Conservation (phyloP, 306 rosid species). For the Dryas octopetala region DNA sequence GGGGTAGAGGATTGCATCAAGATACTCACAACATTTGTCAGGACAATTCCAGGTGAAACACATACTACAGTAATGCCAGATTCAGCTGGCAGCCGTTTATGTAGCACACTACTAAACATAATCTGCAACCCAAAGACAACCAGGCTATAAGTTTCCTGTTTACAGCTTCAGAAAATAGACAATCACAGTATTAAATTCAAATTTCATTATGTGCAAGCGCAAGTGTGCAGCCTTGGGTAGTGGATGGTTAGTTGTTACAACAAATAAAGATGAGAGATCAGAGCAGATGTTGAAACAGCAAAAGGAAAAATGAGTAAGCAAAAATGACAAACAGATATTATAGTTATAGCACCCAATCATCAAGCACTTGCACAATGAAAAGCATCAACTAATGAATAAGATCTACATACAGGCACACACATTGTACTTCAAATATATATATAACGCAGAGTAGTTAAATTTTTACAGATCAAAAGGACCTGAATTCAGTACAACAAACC, state of each 20-base stretch:
- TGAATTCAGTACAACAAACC: neutral
- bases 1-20: neutral
- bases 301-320: neutral
- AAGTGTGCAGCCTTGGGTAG: constrained; percentile 12
- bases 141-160: neutral
- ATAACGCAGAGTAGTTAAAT: neutral
- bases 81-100: constrained; percentile 80
- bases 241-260: constrained; percentile 11
- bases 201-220: constrained; percentile 20
- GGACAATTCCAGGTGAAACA: constrained; percentile 96
- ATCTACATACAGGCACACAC: neutral
- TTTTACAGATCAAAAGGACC: neutral
- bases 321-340: neutral
- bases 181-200: constrained; percentile 16
- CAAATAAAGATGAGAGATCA: constrained; percentile 5
- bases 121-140: constrained; percentile 53
- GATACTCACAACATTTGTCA: constrained; percentile 87
- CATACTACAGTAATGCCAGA: constrained; percentile 72
- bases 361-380: neutral
- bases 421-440: neutral
- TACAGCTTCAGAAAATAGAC: constrained; percentile 17
- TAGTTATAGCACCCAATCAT: neutral
- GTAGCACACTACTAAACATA: constrained; percentile 90
- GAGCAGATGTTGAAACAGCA: neutral
- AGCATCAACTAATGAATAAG: neutral